phyloP scores from a whole-genome alignment of 352 stramenopile genomes.

The Phytopythium oedochilum region DNA sequence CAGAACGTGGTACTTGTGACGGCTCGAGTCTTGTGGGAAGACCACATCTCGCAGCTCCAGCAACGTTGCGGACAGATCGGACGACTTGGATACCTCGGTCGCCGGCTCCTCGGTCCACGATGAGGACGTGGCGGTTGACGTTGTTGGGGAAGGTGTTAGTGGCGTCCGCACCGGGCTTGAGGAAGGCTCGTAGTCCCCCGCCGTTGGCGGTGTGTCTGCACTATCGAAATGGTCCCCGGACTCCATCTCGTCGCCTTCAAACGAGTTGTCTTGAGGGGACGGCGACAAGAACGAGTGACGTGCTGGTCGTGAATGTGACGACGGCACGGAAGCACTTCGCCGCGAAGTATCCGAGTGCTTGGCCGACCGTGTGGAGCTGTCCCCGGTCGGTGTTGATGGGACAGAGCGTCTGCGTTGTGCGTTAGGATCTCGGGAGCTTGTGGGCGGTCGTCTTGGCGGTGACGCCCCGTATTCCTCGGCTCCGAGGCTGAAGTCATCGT shows the following conservation, averaged over 20 bases:
- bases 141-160: neutral
- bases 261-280: neutral
- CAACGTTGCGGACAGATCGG: conserved; percentile 4
- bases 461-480: conserved; percentile 17
- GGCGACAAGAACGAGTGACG: conserved; percentile 9
- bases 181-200: neutral
- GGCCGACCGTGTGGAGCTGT: neutral
- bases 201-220: neutral
- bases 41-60: conserved; percentile 26
- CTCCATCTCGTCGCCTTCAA: conserved; percentile 3
- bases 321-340: neutral
- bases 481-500: conserved; percentile 19
- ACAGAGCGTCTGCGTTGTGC: neutral
- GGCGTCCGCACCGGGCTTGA: neutral
- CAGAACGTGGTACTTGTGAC: conserved; percentile 22
- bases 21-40: conserved; percentile 14
- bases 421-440: neutral
- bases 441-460: conserved; percentile 19
- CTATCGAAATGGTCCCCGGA: neutral
- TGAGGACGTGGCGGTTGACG: neutral
- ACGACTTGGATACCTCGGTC: neutral
- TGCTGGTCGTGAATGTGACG: neutral
- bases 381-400: neutral
- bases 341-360: neutral
- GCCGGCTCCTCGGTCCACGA: neutral